Conservation (phyloP, 768 basidiomycete species). For the Rubroboletus satanas region DNA sequence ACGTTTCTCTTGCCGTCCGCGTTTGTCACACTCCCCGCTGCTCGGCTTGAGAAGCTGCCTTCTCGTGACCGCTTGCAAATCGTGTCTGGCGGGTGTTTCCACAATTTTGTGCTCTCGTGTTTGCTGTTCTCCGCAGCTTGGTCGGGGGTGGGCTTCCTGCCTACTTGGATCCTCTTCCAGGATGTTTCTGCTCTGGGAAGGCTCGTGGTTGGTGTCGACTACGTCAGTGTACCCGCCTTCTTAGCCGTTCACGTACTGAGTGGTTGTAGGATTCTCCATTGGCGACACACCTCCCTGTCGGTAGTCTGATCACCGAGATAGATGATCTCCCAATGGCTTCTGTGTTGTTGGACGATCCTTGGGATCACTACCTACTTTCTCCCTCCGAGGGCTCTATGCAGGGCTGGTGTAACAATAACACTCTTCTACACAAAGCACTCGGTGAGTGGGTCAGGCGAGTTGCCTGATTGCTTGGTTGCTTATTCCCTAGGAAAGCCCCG, state of each 20-base stretch:
- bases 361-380: constrained; percentile 45
- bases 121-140: constrained; percentile 40
- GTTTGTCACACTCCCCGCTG: constrained; percentile 59
- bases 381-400: constrained; percentile 11
- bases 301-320: constrained; percentile 57
- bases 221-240: constrained; percentile 38
- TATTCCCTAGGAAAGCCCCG: constrained; percentile 1
- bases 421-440: constrained; percentile 23
- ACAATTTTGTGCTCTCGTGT: constrained; percentile 65
- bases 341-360: constrained; percentile 31
- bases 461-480: not conserved
- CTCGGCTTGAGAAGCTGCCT: constrained; percentile 37
- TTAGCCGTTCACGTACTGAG: constrained; percentile 2
- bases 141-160: constrained; percentile 24
- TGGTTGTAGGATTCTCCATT: constrained; percentile 56
- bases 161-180: constrained; percentile 42
- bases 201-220: constrained; percentile 51
- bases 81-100: constrained; percentile 70
- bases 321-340: constrained; percentile 55
- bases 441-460: constrained; percentile 8
- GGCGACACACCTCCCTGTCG: constrained; percentile 48
- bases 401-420: constrained; percentile 63
- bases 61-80: constrained; percentile 51
- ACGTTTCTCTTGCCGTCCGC: constrained; percentile 67
- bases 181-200: constrained; percentile 51